These are phyloP conservation scores for Krasilnikovozyma curviuscula DNA, from an alignment of 768 basidiomycete species.

Conservation along the genomic window DNA sequence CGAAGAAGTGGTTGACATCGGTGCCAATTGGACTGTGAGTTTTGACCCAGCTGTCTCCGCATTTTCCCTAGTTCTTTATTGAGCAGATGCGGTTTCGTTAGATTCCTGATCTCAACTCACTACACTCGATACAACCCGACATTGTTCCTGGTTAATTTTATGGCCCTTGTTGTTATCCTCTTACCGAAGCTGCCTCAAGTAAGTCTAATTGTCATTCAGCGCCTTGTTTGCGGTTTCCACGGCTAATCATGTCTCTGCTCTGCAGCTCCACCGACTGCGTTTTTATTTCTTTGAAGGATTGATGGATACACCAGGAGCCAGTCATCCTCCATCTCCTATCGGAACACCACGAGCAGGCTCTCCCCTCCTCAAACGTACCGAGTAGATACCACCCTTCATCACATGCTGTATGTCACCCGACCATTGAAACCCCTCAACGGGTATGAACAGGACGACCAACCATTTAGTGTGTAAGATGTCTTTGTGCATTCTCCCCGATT, in stretches of 20 bases:
- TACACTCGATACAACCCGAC: slow-evolving; percentile 85
- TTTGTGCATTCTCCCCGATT: no score
- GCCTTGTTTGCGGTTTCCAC: not conserved
- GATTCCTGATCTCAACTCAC: slow-evolving; percentile 91
- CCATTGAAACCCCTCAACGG: no score
- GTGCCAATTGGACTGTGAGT: slow-evolving; percentile 76
- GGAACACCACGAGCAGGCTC: no score
- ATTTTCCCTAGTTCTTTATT: not conserved
- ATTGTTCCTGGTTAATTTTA: slow-evolving; percentile 75
- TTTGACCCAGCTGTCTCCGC: not conserved
- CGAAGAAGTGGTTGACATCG: slow-evolving; percentile 87
- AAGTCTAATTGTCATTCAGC: slow-evolving; percentile 16
- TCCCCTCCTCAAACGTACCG: no score
- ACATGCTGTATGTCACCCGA: no score
- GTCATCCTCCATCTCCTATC: no score
- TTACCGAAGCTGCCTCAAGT: slow-evolving; percentile 94
- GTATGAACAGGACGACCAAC: no score
- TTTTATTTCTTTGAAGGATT: slow-evolving; percentile 16
- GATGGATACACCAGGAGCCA: not conserved
- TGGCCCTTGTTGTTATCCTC: slow-evolving; percentile 59
- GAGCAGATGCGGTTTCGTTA: slow-evolving; percentile 24
- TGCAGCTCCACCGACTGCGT: slow-evolving; percentile 19
- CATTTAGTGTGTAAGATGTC: no score
- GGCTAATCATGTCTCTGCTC: not conserved
- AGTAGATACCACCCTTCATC: no score